Percentiles rank a stretch among this genome's conserved stretches.
Evolutionary conservation across 768 basidiomycete genomes (phyloP).

Genomic region (Lactarius akahatsu): DNA sequence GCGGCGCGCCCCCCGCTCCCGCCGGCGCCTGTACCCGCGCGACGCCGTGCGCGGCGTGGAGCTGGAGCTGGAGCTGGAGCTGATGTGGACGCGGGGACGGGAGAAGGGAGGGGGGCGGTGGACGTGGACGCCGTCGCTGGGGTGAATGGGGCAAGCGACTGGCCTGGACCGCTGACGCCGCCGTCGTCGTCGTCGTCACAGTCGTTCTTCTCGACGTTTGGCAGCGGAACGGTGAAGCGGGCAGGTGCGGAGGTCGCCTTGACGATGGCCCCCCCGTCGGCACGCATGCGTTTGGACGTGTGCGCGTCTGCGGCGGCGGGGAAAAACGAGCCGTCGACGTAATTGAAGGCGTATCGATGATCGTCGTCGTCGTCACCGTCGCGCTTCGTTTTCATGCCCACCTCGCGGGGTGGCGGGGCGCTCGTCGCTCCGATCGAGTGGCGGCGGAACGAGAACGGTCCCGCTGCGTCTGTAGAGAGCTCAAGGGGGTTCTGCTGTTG

Average conservation of each 20-base stretch:
- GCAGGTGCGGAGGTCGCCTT: constrained; percentile 12
- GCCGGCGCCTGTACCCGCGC: background rate
- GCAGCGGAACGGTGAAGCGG: background rate
- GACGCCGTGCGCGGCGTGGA: background rate
- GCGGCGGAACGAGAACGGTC: background rate
- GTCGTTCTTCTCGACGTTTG: background rate
- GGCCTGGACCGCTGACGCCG: background rate
- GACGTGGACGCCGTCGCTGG: background rate
- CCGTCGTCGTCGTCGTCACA: background rate
- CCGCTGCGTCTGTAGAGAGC: background rate
- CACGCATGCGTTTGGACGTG: constrained; percentile 5
- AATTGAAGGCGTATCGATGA: background rate
- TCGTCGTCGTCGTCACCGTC: background rate
- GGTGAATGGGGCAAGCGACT: background rate
- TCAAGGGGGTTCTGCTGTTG: background rate
- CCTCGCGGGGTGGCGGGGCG: background rate
- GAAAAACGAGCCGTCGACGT: background rate
- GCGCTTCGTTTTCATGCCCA: constrained; percentile 7
- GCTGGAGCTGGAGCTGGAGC: background rate
- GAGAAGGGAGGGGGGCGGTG: too few relatives aligned
- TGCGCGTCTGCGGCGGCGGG: background rate
- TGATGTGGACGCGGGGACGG: background rate
- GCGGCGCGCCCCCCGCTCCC: background rate
- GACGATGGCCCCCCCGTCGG: background rate
- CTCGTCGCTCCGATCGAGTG: constrained; percentile 7